Percentiles rank a stretch among this genome's conserved stretches.
These are phyloP conservation scores for Fagopyrum tataricum DNA, from an alignment of 148 eudicot genomes.

Conservation along the genomic window DNA sequence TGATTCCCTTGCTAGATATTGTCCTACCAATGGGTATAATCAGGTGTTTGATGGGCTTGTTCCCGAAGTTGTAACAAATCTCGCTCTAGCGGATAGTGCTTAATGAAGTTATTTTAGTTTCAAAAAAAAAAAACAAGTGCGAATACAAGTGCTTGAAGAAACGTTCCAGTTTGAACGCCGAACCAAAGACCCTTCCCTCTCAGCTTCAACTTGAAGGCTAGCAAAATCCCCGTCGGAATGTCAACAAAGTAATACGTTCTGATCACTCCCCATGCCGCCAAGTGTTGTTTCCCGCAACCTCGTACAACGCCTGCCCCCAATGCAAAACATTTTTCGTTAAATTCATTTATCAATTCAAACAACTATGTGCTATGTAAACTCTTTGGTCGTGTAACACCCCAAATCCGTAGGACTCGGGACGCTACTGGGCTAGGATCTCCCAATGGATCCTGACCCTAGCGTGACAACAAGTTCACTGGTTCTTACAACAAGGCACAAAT, in stretches of 20 bases:
- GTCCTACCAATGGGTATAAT: no score
- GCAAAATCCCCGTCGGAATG: neutral
- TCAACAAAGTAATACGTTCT: neutral
- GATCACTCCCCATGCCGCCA: neutral
- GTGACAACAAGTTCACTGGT: no score
- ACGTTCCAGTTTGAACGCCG: constrained; percentile 1
- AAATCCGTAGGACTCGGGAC: no score
- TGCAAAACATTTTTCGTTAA: neutral
- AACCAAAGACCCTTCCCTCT: constrained; percentile 8
- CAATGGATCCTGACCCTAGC: no score
- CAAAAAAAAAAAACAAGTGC: neutral
- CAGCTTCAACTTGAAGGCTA: neutral
- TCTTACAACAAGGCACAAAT: no score
- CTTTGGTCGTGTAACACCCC: neutral
- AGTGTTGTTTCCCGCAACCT: neutral
- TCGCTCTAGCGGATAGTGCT: no score
- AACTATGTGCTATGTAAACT: neutral
- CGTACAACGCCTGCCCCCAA: neutral
- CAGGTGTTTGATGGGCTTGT: no score
- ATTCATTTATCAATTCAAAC: no score
- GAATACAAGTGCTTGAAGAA: constrained; percentile 9
- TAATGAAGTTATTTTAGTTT: no score
- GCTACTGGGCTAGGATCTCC: no score
- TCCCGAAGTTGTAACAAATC: no score
- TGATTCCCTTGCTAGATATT: no score